These are phyloP conservation scores for Termitomyces sp. DNA, from an alignment of 768 basidiomycete species.

Conservation along the genomic window DNA sequence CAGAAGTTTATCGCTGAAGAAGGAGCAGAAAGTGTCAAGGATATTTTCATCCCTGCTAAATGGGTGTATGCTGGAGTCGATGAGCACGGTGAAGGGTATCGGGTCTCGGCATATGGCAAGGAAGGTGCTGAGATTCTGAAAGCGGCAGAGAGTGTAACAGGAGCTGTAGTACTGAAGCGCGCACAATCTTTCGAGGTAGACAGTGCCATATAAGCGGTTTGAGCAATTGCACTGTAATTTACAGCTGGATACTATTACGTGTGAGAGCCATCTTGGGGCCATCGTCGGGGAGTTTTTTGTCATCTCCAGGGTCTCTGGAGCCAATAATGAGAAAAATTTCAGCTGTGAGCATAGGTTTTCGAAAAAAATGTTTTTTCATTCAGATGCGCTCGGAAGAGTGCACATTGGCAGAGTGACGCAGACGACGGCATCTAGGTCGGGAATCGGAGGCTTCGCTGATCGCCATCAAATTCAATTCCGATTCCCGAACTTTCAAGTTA, in stretches of 20 bases:
- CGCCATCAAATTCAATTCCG: background rate
- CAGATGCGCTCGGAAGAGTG: too few species aligned
- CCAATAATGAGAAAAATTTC: too few species aligned
- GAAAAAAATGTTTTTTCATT: too few species aligned
- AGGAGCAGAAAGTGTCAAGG: background rate
- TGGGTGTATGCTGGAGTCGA: conserved; percentile 4
- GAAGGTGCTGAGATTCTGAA: background rate
- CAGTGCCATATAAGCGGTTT: background rate
- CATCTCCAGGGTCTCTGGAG: too few species aligned
- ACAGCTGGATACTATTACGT: too few species aligned
- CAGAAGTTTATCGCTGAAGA: conserved; percentile 4
- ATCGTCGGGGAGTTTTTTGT: too few species aligned
- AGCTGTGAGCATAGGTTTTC: too few species aligned
- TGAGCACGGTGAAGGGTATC: conserved; percentile 2
- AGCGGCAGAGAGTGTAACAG: background rate
- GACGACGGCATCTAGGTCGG: too few species aligned
- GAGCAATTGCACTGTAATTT: background rate
- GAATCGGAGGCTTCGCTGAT: too few species aligned
- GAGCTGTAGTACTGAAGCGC: background rate
- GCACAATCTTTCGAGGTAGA: background rate
- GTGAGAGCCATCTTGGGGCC: too few species aligned
- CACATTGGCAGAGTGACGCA: too few species aligned
- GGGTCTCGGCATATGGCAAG: conserved; percentile 6
- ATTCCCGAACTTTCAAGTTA: background rate
- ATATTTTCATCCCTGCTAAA: background rate